Evolutionary conservation across 352 stramenopile species (phyloP).

Genomic region (Peronospora tabacina): DNA sequence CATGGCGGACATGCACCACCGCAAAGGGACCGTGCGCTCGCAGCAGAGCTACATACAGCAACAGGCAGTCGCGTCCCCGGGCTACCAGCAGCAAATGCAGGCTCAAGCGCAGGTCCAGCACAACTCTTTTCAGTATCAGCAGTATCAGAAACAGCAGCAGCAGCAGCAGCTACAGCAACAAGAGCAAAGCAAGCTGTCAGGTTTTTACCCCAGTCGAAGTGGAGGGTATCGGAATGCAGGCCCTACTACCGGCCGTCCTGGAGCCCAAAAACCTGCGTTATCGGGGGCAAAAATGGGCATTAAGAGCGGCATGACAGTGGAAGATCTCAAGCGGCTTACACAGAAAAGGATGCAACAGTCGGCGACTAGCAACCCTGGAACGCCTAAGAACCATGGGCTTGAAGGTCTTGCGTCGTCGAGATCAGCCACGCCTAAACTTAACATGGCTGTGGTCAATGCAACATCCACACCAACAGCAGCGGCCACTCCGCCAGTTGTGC

Average conservation of each 20-base stretch:
- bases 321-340: conserved; percentile 80
- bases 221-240: conserved; percentile 20
- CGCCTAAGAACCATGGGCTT: conserved; percentile 22
- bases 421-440: conserved; percentile 55
- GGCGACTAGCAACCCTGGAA: conserved; percentile 27
- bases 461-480: conserved; percentile 21
- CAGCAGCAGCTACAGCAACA: conserved; percentile 27
- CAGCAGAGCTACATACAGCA: conserved; percentile 39
- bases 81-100: conserved; percentile 24
- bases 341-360: conserved; percentile 80
- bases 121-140: conserved; percentile 33
- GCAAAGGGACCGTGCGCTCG: conserved; percentile 39
- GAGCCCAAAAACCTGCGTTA: conserved; percentile 28
- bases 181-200: conserved; percentile 24
- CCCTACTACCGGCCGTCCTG: conserved; percentile 2
- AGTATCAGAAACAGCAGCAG: conserved; percentile 41
- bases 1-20: conserved; percentile 46
- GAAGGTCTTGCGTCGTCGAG: conserved; percentile 24
- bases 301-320: conserved; percentile 85
- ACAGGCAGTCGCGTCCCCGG: conserved; percentile 16
- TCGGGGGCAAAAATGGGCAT: conserved; percentile 72
- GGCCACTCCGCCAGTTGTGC: conserved; percentile 36
- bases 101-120: conserved; percentile 23
- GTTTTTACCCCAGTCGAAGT: conserved; percentile 22
- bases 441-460: conserved; percentile 46